Evolutionary conservation across 1,139 yeast species (phyloP).

Genomic region (Taphrina flavorubra): DNA sequence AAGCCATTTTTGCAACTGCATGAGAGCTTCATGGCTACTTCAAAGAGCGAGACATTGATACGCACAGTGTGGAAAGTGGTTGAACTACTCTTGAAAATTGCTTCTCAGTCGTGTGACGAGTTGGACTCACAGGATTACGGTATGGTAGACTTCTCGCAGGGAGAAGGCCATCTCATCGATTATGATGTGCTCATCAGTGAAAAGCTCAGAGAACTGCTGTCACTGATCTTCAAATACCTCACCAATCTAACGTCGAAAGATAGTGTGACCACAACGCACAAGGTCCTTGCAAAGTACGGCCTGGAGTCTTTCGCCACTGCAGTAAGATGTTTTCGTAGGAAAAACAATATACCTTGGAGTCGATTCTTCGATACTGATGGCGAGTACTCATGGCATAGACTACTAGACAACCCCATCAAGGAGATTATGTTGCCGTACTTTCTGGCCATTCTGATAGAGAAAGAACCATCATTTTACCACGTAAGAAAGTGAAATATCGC

Average conservation of each 20-base stretch:
- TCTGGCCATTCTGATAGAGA: constrained; percentile 17
- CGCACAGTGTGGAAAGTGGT: background rate
- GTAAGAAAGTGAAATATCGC: background rate
- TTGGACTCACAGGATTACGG: constrained; percentile 28
- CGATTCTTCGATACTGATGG: constrained; percentile 21
- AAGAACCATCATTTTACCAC: constrained; percentile 10
- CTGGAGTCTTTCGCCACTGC: constrained; percentile 14
- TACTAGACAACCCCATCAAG: constrained; percentile 15
- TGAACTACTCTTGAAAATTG: background rate
- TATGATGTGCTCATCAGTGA: constrained; percentile 8
- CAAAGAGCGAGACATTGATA: background rate
- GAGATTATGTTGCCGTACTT: constrained; percentile 22
- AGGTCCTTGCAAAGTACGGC: constrained; percentile 24
- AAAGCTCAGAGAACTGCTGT: background rate
- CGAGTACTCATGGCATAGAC: constrained; percentile 14
- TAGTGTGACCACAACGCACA: background rate
- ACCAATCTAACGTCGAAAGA: constrained; percentile 19
- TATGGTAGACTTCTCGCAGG: constrained; percentile 8
- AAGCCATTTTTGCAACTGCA: constrained; percentile 18
- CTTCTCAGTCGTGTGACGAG: background rate
- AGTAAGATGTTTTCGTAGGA: background rate
- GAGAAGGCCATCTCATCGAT: constrained; percentile 3
- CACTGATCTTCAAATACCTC: constrained; percentile 13
- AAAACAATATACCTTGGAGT: constrained; percentile 2
- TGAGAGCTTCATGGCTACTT: constrained; percentile 11